Evolutionary conservation across 345 rosid genomes (phyloP).

Genomic region (Eutrema japonicum): DNA sequence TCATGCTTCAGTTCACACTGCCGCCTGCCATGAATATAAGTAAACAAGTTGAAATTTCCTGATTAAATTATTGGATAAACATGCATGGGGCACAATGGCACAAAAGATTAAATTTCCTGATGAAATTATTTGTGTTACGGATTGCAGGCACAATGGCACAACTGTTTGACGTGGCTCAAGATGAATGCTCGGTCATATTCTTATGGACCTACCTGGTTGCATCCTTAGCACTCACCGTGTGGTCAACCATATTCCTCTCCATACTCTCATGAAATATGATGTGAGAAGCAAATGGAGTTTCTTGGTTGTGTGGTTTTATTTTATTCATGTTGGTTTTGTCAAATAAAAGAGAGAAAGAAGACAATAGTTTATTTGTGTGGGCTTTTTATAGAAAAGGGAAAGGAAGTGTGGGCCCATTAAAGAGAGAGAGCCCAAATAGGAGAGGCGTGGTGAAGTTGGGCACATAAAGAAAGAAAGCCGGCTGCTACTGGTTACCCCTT

Average conservation of each 20-base stretch:
- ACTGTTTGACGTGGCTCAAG: conserved; percentile 84
- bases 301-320: background rate
- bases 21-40: conserved; percentile 98
- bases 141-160: conserved; percentile 88
- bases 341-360: conserved; percentile 7
- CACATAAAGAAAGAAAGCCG: conserved; percentile 10
- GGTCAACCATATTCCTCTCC: conserved; percentile 89
- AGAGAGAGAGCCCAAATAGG: background rate
- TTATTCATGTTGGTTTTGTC: background rate
- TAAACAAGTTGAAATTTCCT: conserved; percentile 27
- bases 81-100: conserved; percentile 71
- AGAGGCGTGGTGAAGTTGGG: conserved; percentile 38
- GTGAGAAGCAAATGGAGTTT: background rate
- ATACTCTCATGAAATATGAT: conserved; percentile 53
- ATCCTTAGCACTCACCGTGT: conserved; percentile 72
- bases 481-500: conserved; percentile 14
- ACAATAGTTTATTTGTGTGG: background rate
- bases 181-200: conserved; percentile 86
- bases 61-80: background rate
- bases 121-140: background rate
- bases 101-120: conserved; percentile 41
- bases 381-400: background rate
- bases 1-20: conserved; percentile 81
- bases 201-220: conserved; percentile 90
- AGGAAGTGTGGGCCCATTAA: conserved; percentile 2